Conservation (phyloP, 352 stramenopile genomes). For the Phytophthora fragariae region DNA sequence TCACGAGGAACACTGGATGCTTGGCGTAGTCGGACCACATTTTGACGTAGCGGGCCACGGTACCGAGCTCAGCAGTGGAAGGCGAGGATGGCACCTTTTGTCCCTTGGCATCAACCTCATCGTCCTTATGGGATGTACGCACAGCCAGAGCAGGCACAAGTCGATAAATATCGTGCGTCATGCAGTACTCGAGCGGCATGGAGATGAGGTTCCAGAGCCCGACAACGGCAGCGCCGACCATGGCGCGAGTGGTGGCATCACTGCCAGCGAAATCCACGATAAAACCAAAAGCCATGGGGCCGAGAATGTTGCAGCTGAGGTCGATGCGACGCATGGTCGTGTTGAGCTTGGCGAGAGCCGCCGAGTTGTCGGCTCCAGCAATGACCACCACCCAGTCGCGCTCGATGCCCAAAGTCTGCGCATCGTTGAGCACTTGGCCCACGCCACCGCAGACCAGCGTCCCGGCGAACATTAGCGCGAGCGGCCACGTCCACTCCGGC, state of each 20-base stretch:
- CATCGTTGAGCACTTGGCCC: slow-evolving; percentile 80
- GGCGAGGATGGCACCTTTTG: slow-evolving; percentile 13
- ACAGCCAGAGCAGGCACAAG: slow-evolving; percentile 55
- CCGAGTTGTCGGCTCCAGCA: slow-evolving; percentile 52
- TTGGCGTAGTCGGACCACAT: slow-evolving; percentile 59
- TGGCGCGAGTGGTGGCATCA: slow-evolving; percentile 66
- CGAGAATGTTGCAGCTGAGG: slow-evolving; percentile 80
- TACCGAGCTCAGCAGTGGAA: slow-evolving; percentile 23
- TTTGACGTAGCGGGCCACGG: slow-evolving; percentile 36
- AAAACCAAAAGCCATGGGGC: slow-evolving; percentile 76
- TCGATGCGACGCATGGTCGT: slow-evolving; percentile 86
- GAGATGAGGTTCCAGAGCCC: slow-evolving; percentile 86
- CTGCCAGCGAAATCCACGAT: slow-evolving; percentile 81
- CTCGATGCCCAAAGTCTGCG: slow-evolving; percentile 81
- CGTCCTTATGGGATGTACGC: slow-evolving; percentile 33
- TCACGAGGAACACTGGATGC: slow-evolving; percentile 64
- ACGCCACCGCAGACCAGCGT: slow-evolving; percentile 73
- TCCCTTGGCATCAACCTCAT: slow-evolving; percentile 17
- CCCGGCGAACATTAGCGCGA: slow-evolving; percentile 55
- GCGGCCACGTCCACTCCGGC: slow-evolving; percentile 56
- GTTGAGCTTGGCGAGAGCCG: slow-evolving; percentile 70
- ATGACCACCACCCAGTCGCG: slow-evolving; percentile 91
- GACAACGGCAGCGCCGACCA: slow-evolving; percentile 69
- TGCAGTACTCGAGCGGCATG: slow-evolving; percentile 77
- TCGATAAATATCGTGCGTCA: slow-evolving; percentile 76